Evolutionary conservation across 768 basidiomycete species (phyloP), one percentile per base, ranked within the genome.

Genomic region (Podaxis carcinomalis): DNA sequence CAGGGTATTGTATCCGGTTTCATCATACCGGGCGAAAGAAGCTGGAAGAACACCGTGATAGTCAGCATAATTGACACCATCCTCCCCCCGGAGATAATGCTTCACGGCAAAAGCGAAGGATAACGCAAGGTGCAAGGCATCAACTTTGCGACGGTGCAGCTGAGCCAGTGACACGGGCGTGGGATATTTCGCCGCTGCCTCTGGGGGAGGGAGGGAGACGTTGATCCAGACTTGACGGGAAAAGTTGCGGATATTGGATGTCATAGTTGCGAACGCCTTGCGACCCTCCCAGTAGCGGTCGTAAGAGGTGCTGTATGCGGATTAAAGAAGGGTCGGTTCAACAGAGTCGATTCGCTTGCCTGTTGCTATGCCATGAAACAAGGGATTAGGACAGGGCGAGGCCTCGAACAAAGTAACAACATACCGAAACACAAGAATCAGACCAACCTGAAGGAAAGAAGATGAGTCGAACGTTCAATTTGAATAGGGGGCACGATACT

Each of bases 221-320:
- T 89, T 84, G 59, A 94, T 73, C 93, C 93, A 95, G 51, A 93
- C 75, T 66, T 87, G 80, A 25, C 92, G 87, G 10, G 88, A 74
- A 51, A 95, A 79, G 70, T 89, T 93, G 63, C 92, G 89, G 56
- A 86, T 84, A 68, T 88, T 86, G 13, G 92, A 82, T 10, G 82
- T 84, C 59, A 95, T 70, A 6, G 83, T 67, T 0, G 88, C 86
- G 68, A 95, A 95, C 46, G 86, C 84, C 72, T 91, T 96, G 65
- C 95, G 80, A 51, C 94, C 95, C 76, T 95, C 93, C 81, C 87
- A 92, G 67, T 87, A 93, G 36, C 91, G 86, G 67, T 93, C 90
- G 66, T 93, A 94, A 6, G 90, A 92, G 23, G 90, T 93, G 55
- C 88, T 92, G 59, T 65, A 62, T 53, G 56, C 61, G 36, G 35